Conservation (phyloP, 2,329 filamentous ascomycete species). For the Xylaria sp. region DNA sequence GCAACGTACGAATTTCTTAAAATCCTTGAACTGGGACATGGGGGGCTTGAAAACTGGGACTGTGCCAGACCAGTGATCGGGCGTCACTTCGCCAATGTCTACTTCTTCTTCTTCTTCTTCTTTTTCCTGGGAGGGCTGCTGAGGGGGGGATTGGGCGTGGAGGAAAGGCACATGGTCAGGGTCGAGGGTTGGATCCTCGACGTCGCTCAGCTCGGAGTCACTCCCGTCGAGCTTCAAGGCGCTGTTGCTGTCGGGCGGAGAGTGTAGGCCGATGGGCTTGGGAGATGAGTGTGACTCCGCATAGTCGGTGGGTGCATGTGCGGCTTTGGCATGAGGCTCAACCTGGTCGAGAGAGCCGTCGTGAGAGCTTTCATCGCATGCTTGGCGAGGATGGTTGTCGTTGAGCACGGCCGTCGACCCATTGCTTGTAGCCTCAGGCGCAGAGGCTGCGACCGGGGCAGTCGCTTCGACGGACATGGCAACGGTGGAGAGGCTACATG, state of each 20-base stretch:
- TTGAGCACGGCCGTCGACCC: constrained; percentile 42
- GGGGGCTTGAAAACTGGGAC: constrained; percentile 96
- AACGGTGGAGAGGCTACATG: constrained; percentile 55
- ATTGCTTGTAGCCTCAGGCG: constrained; percentile 44
- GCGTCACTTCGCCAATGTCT: constrained; percentile 81
- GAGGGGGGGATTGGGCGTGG: constrained; percentile 20
- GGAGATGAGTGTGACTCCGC: constrained; percentile 46
- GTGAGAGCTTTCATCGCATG: constrained; percentile 36
- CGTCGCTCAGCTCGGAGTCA: constrained; percentile 73
- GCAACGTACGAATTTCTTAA: constrained; percentile 82
- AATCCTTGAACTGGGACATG: constrained; percentile 94
- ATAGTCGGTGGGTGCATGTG: constrained; percentile 29
- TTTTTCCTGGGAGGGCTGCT: constrained; percentile 35
- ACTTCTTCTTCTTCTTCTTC: constrained; percentile 68
- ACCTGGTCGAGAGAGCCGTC: constrained; percentile 29
- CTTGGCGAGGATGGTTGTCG: constrained; percentile 43
- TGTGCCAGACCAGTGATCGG: constrained; percentile 89
- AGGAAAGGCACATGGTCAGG: constrained; percentile 39
- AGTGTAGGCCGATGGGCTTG: constrained; percentile 65
- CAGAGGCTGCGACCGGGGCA: constrained; percentile 60
- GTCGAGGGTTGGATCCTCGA: constrained; percentile 62
- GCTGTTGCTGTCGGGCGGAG: constrained; percentile 72
- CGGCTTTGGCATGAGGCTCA: constrained; percentile 26
- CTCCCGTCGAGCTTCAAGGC: constrained; percentile 68
- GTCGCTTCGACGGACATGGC: constrained; percentile 68